phyloP scores from a whole-genome alignment of 2,329 filamentous ascomycete species.

The Trichoderma asperellum region DNA sequence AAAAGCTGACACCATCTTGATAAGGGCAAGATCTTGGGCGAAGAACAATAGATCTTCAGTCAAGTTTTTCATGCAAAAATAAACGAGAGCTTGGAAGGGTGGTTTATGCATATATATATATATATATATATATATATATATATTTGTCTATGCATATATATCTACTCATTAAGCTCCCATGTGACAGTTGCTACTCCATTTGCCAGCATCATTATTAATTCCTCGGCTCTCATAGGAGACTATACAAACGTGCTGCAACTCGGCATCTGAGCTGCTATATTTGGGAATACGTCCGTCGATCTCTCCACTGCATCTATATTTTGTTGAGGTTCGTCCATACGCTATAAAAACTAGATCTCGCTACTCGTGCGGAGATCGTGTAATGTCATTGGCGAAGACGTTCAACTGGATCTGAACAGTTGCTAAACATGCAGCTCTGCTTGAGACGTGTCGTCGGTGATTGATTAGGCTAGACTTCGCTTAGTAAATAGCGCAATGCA shows the following conservation, averaged over 20 bases:
- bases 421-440: not conserved
- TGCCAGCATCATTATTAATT: slow-evolving; percentile 4
- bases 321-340: not conserved
- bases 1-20: slow-evolving; percentile 15
- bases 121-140: not conserved
- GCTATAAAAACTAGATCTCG: not conserved
- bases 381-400: slow-evolving; percentile 7
- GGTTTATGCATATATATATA: not conserved
- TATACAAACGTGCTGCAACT: not conserved
- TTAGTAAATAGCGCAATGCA: not conserved
- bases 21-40: not conserved
- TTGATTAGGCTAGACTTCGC: slow-evolving; percentile 14
- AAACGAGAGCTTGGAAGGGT: not conserved
- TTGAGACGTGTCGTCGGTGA: not conserved
- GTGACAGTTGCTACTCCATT: not conserved
- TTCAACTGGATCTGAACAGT: not conserved
- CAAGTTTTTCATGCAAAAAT: not conserved
- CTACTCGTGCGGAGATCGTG: slow-evolving; percentile 6
- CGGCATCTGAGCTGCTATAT: slow-evolving; percentile 2
- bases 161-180: not conserved
- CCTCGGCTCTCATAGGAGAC: not conserved
- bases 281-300: slow-evolving; percentile 18
- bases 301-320: not conserved
- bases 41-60: not conserved
- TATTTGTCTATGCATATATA: not conserved